Evolutionary conservation across 176 grass and related monocot genomes (phyloP), one percentile per base, ranked within the genome.

Genomic region (Guadua angustifolia): DNA sequence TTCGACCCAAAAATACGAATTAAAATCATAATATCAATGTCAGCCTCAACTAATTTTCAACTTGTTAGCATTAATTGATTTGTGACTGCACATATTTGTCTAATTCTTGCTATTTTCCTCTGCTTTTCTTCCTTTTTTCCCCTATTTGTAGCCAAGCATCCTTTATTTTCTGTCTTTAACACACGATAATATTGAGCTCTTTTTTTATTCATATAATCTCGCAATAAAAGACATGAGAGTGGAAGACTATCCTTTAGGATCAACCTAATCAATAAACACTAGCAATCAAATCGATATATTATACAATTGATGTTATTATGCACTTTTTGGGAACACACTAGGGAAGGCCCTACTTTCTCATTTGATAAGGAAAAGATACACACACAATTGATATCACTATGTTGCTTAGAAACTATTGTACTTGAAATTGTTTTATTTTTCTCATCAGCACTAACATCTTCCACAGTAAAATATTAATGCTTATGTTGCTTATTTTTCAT

Each of bases 401-500:
- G n/a, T n/a, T n/a, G n/a, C n/a, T n/a, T n/a, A n/a, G n/a, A n/a
- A n/a, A n/a, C n/a, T n/a, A n/a, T n/a, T n/a, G n/a, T n/a, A n/a
- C n/a, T n/a, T n/a, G n/a, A n/a, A n/a, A 1, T 35, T 35, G 33
- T 36, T 52, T 73, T 62, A 11, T 12, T 60, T 73, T 1, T n/a
- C 56, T n/a, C 63, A 68, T 80, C 15, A 39, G 29, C 78, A 80
- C 29, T 39, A 67, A 38, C 33, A 59, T n/a, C 21, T 80, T 76
- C 38, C 4, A 22, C 9, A 67, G 51, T 91, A 81, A 77, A 10
- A 55, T 29, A 25, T 69, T 74, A 77, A 72, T n/a, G 29, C 0
- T 14, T 83, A 47, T 67, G 35, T n/a, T 81, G 21, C 61, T 78
- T 73, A 16, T 71, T 53, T n/a, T 88, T 62, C 43, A 79, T 83